Base-by-base conservation (phyloP, 176 grass and related monocot genomes). In the Pontederia crassipes region DNA sequence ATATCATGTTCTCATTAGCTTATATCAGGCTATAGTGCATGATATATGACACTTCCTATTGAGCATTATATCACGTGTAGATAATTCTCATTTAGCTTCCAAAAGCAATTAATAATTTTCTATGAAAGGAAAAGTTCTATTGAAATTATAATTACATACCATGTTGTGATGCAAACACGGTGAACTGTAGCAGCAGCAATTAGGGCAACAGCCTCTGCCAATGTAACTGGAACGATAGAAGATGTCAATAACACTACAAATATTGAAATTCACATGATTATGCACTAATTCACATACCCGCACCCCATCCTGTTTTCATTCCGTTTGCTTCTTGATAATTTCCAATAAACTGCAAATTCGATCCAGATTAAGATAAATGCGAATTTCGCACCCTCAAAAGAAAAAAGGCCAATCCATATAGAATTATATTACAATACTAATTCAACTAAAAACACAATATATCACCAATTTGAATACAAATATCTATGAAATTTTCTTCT, bases 141-240 rank as follows among this genome's bases (percentile, higher is more conserved):
- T 3, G 32, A 40, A 4, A 10, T 24, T 28, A 12, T 49, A 65
- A 12, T 48, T 14, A 49, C 53, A 28, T 98, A 98, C 94, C 94
- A 98, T 75, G 94, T 89, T 46, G 94, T 98, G 79, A 98, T 89
- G 62, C 94, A 98, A 57, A 98, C 94, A 0, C 94, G 88, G 60
- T 98, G 94, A 68, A 98, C 77, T 49, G 94, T 98, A 20, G 81
- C 67, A 70, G 94, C 94, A 83, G 84, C 65, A 75, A 89, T 70
- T 74, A 98, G 88, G 77, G 94, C 84, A 66, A 89, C 49, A 75
- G 93, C 81, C 79, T 98, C 74, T 20, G 94, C 82, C 14, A 86
- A 61, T 76, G 93, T 57, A 75, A 93, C 94, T 98, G 82, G 73
- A 89, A 48, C 12, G 16, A 72, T 51, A 48, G 46, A 72, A 77